phyloP scores from a whole-genome alignment of 305 asterid genomes.

The Stenogyne calaminthoides region DNA sequence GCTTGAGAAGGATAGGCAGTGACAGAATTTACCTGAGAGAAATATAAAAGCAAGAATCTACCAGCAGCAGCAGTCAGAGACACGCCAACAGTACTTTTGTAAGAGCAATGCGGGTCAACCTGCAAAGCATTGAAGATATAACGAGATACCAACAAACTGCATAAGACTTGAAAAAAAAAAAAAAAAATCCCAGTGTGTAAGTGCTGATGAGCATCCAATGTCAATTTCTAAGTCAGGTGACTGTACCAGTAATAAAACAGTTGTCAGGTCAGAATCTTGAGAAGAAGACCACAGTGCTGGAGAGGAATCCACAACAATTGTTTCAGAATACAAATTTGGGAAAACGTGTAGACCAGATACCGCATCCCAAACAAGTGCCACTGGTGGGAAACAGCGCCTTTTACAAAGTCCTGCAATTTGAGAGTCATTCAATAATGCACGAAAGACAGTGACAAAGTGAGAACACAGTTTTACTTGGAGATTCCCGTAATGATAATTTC shows the following conservation, averaged over 20 bases:
- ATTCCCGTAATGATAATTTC: not conserved
- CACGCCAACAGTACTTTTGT: constrained; percentile 65
- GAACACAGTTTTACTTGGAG: not conserved
- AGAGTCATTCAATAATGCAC: constrained; percentile 31
- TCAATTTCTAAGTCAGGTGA: constrained; percentile 22
- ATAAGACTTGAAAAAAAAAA: constrained; percentile 17
- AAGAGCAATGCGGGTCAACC: constrained; percentile 99
- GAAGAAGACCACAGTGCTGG: constrained; percentile 86
- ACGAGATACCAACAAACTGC: constrained; percentile 19
- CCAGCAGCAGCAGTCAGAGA: constrained; percentile 72
- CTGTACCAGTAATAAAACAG: constrained; percentile 74
- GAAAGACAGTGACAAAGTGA: not conserved
- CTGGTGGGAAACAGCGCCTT: constrained; percentile 98
- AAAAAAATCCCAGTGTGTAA: constrained; percentile 25
- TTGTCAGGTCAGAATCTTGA: constrained; percentile 72
- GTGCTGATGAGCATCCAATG: constrained; percentile 4
- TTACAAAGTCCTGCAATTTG: constrained; percentile 74
- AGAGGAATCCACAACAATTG: constrained; percentile 89
- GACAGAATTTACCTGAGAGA: constrained; percentile 66
- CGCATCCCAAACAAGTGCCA: constrained; percentile 95
- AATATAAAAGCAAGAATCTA: constrained; percentile 87
- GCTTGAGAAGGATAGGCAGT: constrained; percentile 23
- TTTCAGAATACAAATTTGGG: constrained; percentile 86
- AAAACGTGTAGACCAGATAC: constrained; percentile 90
- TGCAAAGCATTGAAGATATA: constrained; percentile 42